Evolutionary conservation across 805 yeast species (phyloP).

Genomic region (Hanseniaspora lindneri): DNA sequence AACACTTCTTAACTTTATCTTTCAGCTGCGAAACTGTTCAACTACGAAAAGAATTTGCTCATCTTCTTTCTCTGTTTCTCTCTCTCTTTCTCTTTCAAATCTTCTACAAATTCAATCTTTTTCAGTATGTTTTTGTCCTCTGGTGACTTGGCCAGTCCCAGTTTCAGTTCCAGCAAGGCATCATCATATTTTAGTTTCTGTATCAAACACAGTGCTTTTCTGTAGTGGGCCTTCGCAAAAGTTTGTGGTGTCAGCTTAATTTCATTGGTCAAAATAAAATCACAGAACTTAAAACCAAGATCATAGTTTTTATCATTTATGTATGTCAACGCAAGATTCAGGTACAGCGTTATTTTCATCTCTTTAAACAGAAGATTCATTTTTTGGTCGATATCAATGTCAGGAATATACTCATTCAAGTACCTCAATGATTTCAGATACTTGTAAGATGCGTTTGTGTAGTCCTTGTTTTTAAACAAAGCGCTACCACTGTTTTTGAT

Average conservation of each 20-base stretch:
- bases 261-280: conserved; percentile 40
- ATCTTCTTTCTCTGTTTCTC: conserved; percentile 42
- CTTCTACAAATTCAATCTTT: conserved; percentile 36
- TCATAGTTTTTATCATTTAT: conserved; percentile 40
- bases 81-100: conserved; percentile 34
- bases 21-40: too few species aligned
- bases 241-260: conserved; percentile 28
- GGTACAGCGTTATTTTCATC: conserved; percentile 32
- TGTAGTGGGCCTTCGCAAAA: conserved; percentile 45
- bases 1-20: too few species aligned
- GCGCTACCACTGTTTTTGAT: conserved; percentile 60
- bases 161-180: conserved; percentile 38
- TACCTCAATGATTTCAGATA: conserved; percentile 57
- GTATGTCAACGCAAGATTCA: conserved; percentile 47
- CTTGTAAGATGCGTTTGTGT: conserved; percentile 45
- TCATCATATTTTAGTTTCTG: conserved; percentile 37
- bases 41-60: conserved; percentile 46
- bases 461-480: conserved; percentile 43
- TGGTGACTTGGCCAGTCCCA: conserved; percentile 37
- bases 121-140: conserved; percentile 38
- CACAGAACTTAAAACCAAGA: conserved; percentile 43
- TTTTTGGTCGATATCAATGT: conserved; percentile 46
- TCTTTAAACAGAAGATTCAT: conserved; percentile 39
- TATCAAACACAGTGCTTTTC: conserved; percentile 40
- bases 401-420: conserved; percentile 62